Conservation (phyloP, 305 asterid genomes). For the Fraxinus greggii region DNA sequence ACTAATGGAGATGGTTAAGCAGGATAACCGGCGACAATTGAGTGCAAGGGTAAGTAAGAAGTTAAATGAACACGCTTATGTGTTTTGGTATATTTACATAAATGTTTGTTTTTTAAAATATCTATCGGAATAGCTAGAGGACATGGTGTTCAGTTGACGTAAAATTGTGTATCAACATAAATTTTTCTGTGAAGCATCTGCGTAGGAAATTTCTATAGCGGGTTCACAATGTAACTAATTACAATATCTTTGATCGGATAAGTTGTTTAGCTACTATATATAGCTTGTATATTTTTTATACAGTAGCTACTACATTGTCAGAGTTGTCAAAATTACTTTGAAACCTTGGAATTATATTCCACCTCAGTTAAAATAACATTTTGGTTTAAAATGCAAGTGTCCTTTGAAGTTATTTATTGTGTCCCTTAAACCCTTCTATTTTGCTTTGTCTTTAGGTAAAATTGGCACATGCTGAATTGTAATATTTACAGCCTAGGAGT, state of each 20-base stretch:
- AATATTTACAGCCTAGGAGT: neutral
- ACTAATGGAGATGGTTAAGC: conserved; percentile 96
- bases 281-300: neutral
- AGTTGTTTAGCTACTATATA: neutral
- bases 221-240: neutral
- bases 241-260: neutral
- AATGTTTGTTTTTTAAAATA: neutral
- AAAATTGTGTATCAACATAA: neutral
- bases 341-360: neutral
- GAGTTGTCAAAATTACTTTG: neutral
- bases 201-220: neutral
- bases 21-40: conserved; percentile 89
- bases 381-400: neutral
- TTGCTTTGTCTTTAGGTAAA: neutral
- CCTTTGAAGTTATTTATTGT: neutral
- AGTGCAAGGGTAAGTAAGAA: conserved; percentile 68
- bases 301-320: neutral
- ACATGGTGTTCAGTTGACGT: neutral
- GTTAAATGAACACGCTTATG: neutral
- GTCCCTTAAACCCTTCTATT: neutral
- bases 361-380: neutral
- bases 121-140: neutral
- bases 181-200: neutral
- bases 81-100: neutral
- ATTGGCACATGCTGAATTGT: neutral